Evolutionary conservation across 2,329 filamentous ascomycete species (phyloP).

Genomic region (Aspergillus fischeri): DNA sequence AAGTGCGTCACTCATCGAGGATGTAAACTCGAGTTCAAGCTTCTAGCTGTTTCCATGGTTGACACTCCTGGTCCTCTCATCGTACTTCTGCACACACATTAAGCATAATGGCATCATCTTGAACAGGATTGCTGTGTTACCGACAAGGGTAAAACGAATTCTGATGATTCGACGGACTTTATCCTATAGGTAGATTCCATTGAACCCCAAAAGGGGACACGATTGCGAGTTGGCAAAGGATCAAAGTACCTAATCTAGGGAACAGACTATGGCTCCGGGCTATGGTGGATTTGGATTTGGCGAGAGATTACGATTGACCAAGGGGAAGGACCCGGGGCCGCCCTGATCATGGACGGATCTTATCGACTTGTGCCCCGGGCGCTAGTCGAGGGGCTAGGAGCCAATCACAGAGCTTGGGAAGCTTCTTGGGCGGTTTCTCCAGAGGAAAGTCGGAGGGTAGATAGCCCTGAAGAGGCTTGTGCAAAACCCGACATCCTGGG

Average conservation of each 20-base stretch:
- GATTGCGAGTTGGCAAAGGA: neutral
- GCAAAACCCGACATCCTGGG: constrained; percentile 11
- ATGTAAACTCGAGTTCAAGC: neutral
- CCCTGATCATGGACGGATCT: constrained; percentile 13
- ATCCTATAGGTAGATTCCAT: neutral
- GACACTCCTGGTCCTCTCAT: neutral
- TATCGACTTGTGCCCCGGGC: constrained; percentile 10
- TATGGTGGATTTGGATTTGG: neutral
- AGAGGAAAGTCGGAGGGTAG: constrained; percentile 3
- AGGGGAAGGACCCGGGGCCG: neutral
- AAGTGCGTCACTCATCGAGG: neutral
- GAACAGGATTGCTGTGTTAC: neutral
- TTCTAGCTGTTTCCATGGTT: neutral
- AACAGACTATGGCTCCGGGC: neutral
- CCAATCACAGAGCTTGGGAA: constrained; percentile 7
- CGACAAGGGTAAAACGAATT: neutral
- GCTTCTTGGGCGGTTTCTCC: constrained; percentile 8
- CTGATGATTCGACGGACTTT: neutral
- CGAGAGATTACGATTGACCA: constrained; percentile 9
- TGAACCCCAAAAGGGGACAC: neutral
- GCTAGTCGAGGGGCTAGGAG: neutral
- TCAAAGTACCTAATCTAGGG: constrained; percentile 6
- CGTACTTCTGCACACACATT: neutral
- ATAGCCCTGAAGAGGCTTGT: constrained; percentile 7
- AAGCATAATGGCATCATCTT: neutral